phyloP scores from a whole-genome alignment of 768 basidiomycete genomes.

The Auricularia heimuer region DNA sequence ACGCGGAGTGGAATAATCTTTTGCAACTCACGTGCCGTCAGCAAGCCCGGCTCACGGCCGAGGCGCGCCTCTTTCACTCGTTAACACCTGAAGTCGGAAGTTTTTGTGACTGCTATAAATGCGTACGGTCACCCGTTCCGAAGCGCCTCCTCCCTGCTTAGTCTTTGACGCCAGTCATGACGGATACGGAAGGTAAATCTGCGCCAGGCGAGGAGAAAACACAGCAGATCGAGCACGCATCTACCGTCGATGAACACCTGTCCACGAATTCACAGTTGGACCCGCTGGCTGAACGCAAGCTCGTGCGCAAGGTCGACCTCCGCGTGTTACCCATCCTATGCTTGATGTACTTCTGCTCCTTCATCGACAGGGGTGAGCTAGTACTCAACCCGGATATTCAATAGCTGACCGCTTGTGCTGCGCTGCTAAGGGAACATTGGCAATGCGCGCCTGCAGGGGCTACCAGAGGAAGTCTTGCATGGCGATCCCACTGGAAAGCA shows the following conservation, averaged over 20 bases:
- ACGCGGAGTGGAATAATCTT: too few species aligned
- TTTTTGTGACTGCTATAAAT: too few species aligned
- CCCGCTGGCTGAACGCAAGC: conserved; percentile 1
- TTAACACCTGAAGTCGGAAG: too few species aligned
- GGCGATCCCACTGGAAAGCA: conserved; percentile 58
- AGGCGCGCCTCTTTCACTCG: too few species aligned
- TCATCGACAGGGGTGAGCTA: conserved; percentile 68
- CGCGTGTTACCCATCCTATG: conserved; percentile 9
- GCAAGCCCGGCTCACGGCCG: too few species aligned
- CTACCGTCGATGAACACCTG: background rate
- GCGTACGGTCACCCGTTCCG: background rate
- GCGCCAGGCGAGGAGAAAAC: background rate
- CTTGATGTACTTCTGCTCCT: conserved; percentile 16
- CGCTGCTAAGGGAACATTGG: conserved; percentile 16
- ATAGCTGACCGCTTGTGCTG: background rate
- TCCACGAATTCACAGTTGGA: background rate
- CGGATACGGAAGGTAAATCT: background rate
- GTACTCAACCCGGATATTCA: conserved; percentile 15
- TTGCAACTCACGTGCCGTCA: too few species aligned
- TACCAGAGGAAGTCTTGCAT: conserved; percentile 51
- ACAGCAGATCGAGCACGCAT: background rate
- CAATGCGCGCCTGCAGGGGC: conserved; percentile 66
- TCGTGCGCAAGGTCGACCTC: conserved; percentile 10
- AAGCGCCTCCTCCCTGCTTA: background rate
- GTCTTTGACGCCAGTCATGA: background rate